Percentiles rank a stretch among this genome's conserved stretches.
Evolutionary conservation across 768 basidiomycete species (phyloP).

Genomic region (Crucibulum laeve): DNA sequence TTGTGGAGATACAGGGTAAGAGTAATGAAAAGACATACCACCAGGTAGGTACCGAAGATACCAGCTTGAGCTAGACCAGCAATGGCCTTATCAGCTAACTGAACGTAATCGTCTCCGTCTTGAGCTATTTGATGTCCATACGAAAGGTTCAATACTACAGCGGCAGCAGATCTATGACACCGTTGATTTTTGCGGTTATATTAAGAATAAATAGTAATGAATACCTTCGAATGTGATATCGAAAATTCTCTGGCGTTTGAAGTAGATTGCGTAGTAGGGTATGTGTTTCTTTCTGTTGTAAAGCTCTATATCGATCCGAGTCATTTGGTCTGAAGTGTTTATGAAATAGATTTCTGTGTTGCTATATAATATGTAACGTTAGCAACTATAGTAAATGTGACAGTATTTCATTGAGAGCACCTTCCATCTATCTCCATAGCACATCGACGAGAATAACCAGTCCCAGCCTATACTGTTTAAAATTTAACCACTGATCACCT

Average conservation of each 20-base stretch:
- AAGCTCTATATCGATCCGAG: slow-evolving; percentile 18
- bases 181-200: not conserved
- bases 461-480: slow-evolving; percentile 39
- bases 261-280: slow-evolving; percentile 32
- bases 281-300: slow-evolving; percentile 30
- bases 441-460: slow-evolving; percentile 36
- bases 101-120: slow-evolving; percentile 33
- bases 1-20: no score
- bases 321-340: slow-evolving; percentile 27
- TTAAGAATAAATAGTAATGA: not conserved
- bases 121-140: slow-evolving; percentile 34
- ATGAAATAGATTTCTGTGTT: slow-evolving; percentile 33
- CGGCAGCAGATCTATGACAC: slow-evolving; percentile 24
- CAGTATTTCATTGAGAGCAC: slow-evolving; percentile 6
- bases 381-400: slow-evolving; percentile 12
- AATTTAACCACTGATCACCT: not conserved
- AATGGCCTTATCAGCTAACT: slow-evolving; percentile 34
- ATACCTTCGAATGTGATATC: slow-evolving; percentile 31
- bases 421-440: slow-evolving; percentile 18
- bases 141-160: slow-evolving; percentile 34
- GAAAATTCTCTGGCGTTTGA: slow-evolving; percentile 29
- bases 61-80: slow-evolving; percentile 29
- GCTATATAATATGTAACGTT: slow-evolving; percentile 23
- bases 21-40: slow-evolving; percentile 32
- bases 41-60: slow-evolving; percentile 39